Percentiles rank a stretch among this genome's conserved stretches.
Evolutionary conservation across 805 yeast genomes (phyloP).

Genomic region (Yarrowia yakushimensis): DNA sequence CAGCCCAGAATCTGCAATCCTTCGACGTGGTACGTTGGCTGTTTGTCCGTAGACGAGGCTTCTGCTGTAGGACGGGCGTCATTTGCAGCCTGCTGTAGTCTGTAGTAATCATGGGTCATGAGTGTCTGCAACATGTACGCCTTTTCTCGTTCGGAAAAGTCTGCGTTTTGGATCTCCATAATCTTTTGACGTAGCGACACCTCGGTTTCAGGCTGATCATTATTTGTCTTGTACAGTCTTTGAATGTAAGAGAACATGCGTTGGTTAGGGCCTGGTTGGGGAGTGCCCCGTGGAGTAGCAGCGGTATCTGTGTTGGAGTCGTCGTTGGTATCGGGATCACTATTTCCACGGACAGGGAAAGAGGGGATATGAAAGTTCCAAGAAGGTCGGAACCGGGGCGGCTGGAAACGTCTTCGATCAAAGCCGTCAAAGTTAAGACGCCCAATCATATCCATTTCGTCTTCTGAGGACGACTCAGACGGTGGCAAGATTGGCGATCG

Average conservation of each 20-base stretch:
- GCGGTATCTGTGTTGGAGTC: conserved; percentile 8
- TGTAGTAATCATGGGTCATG: conserved; percentile 39
- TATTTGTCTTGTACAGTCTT: background rate
- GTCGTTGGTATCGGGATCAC: background rate
- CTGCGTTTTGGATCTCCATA: conserved; percentile 33
- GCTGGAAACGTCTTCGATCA: conserved; percentile 13
- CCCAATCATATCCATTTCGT: conserved; percentile 32
- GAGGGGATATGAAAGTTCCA: conserved; percentile 25
- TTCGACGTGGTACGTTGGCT: conserved; percentile 49
- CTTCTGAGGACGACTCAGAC: conserved; percentile 36
- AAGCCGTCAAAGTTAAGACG: conserved; percentile 26
- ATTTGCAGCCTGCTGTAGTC: conserved; percentile 5
- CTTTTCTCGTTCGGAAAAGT: conserved; percentile 38
- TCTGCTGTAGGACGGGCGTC: background rate
- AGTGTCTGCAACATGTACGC: conserved; percentile 38
- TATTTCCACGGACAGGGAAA: background rate
- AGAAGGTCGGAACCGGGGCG: conserved; percentile 28
- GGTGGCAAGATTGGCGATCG: conserved; percentile 29
- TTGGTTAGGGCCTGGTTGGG: background rate
- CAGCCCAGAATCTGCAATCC: conserved; percentile 60
- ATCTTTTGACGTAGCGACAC: conserved; percentile 35
- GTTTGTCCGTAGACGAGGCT: conserved; percentile 36
- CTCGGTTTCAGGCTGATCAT: conserved; percentile 24
- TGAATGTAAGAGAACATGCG: conserved; percentile 19
- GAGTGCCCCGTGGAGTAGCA: background rate